Conservation (phyloP, 148 eudicot species). For the Gaultheria prostrata region DNA sequence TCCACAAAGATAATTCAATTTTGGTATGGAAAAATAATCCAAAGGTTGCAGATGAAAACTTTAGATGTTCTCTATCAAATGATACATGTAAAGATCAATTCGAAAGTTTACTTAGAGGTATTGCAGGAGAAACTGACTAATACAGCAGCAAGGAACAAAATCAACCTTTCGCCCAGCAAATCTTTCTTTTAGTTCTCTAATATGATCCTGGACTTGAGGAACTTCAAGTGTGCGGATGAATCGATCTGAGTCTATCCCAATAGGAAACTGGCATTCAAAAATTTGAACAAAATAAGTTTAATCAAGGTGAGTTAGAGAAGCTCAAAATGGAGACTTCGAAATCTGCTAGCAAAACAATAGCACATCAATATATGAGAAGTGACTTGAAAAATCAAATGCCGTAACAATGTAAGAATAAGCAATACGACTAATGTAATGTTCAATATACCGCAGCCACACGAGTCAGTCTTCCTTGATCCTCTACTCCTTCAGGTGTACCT, state of each 20-base stretch:
- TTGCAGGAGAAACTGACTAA: background rate
- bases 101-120: background rate
- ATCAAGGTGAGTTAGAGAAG: constrained; percentile 10
- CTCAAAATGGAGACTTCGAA: constrained; percentile 5
- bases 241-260: constrained; percentile 87
- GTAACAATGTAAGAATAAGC: background rate
- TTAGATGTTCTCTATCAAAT: background rate
- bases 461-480: constrained; percentile 85
- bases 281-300: constrained; percentile 4
- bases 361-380: constrained; percentile 8
- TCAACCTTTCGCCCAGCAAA: constrained; percentile 87
- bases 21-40: background rate
- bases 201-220: constrained; percentile 64
- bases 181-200: constrained; percentile 69
- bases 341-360: background rate
- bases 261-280: constrained; percentile 62
- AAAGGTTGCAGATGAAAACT: background rate
- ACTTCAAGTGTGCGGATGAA: constrained; percentile 74
- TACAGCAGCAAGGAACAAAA: constrained; percentile 12
- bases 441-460: constrained; percentile 89
- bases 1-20: too few relatives aligned
- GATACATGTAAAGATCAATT: background rate
- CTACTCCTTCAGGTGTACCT: constrained; percentile 98
- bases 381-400: background rate
- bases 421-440: constrained; percentile 4